Conservation (phyloP, 169 alveolate genomes). For the Eimeria nieschulzi region DNA sequence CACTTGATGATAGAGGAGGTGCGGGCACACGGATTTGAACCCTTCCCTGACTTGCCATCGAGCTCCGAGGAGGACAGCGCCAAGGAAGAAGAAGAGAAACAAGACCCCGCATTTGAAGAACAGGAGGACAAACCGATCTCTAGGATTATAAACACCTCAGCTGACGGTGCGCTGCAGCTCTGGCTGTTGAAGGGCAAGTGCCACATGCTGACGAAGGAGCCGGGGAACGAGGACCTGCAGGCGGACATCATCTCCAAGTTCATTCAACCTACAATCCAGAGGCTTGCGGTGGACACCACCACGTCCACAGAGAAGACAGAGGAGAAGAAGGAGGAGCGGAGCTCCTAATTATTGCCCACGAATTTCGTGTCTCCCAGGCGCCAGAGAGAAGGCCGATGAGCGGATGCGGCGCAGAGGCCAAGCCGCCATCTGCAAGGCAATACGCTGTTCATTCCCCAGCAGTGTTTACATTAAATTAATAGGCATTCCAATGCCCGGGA, state of each 20-base stretch:
- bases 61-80: neutral
- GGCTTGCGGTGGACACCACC: neutral
- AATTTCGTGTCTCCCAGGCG: neutral
- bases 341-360: too few relatives aligned
- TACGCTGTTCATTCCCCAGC: too few relatives aligned
- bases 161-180: constrained; percentile 24
- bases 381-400: neutral
- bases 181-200: constrained; percentile 33
- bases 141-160: neutral
- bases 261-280: neutral
- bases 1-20: neutral
- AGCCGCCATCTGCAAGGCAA: too few relatives aligned
- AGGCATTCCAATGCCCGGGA: too few relatives aligned
- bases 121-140: neutral
- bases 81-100: neutral
- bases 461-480: too few relatives aligned
- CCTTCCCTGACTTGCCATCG: neutral
- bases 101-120: neutral
- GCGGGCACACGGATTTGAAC: constrained; percentile 9
- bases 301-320: neutral
- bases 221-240: constrained; percentile 5
- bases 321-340: neutral
- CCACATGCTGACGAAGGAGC: constrained; percentile 15
- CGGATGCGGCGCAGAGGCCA: too few relatives aligned
- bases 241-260: neutral